These are phyloP conservation scores for Metarhizium humberi DNA, from an alignment of 2,329 filamentous ascomycete species.

Conservation along the genomic window DNA sequence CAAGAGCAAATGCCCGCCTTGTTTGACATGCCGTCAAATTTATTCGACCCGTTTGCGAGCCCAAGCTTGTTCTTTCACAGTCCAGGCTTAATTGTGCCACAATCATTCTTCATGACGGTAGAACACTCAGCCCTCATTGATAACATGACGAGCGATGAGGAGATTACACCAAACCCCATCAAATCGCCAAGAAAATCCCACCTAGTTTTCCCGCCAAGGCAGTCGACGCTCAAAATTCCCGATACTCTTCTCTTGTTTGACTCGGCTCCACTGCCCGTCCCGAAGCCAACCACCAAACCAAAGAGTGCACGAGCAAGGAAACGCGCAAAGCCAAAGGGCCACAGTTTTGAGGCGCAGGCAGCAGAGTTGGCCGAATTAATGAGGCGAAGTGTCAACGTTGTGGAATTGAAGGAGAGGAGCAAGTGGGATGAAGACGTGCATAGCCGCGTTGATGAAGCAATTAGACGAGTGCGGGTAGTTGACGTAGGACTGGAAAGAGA, in stretches of 20 bases:
- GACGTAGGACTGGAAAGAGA: constrained; percentile 25
- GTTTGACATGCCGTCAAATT: constrained; percentile 37
- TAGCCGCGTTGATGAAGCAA: constrained; percentile 22
- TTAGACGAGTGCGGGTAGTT: constrained; percentile 27
- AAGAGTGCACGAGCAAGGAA: constrained; percentile 10
- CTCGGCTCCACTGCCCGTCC: constrained; percentile 13
- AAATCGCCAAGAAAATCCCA: constrained; percentile 30
- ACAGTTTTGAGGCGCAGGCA: constrained; percentile 39
- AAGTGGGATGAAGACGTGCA: constrained; percentile 31
- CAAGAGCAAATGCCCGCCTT: constrained; percentile 27
- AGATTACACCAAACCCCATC: not conserved
- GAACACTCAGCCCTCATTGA: constrained; percentile 17
- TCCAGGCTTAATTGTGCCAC: constrained; percentile 36
- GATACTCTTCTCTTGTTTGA: constrained; percentile 39
- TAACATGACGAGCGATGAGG: constrained; percentile 14
- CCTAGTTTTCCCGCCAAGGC: constrained; percentile 37
- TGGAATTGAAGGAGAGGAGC: constrained; percentile 33
- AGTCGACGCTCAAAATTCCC: constrained; percentile 40
- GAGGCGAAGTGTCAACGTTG: constrained; percentile 36
- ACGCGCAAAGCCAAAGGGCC: constrained; percentile 17
- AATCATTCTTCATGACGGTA: constrained; percentile 30
- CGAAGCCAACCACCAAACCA: not conserved
- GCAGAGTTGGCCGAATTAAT: constrained; percentile 37
- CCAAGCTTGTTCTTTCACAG: constrained; percentile 49
- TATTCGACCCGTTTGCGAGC: constrained; percentile 54